A percentile compares a stretch with the other conserved stretches of the same genome.
Evolutionary conservation across 2,329 filamentous ascomycete genomes (phyloP).

Genomic region (Calcarisporium arbuscula): DNA sequence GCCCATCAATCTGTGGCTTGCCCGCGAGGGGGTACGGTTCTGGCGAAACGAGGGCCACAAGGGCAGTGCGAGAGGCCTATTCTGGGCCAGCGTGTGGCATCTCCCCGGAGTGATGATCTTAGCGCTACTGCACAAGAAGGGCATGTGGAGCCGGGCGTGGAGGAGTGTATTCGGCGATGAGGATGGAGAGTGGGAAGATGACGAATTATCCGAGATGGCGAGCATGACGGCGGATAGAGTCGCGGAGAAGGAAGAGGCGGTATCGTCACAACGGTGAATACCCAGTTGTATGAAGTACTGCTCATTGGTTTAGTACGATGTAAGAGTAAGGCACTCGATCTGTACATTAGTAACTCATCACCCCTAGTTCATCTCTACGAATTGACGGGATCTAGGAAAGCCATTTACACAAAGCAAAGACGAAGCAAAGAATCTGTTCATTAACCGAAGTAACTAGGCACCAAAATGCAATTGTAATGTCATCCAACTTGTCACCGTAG

Average conservation of each 20-base stretch:
- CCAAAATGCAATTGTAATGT: too few species aligned
- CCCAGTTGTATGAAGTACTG: background rate
- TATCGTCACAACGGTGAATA: slow-evolving; percentile 12
- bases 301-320: too few species aligned
- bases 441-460: too few species aligned
- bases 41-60: slow-evolving; percentile 72
- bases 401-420: too few species aligned
- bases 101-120: slow-evolving; percentile 83
- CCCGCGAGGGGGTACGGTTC: slow-evolving; percentile 72
- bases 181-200: slow-evolving; percentile 51
- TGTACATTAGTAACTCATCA: too few species aligned
- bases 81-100: slow-evolving; percentile 98
- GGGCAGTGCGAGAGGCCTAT: slow-evolving; percentile 76
- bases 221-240: slow-evolving; percentile 25
- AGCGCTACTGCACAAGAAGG: slow-evolving; percentile 89
- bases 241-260: slow-evolving; percentile 13
- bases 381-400: too few species aligned
- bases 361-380: too few species aligned
- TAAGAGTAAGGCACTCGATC: too few species aligned
- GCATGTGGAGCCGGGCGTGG: slow-evolving; percentile 81
- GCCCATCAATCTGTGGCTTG: slow-evolving; percentile 80
- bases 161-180: slow-evolving; percentile 55
- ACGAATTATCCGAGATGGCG: slow-evolving; percentile 39
- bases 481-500: too few species aligned
- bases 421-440: too few species aligned